A percentile compares a stretch with the other conserved stretches of the same genome.
phyloP scores from a whole-genome alignment of 2,329 filamentous ascomycete genomes.

The Xylaria sp. region DNA sequence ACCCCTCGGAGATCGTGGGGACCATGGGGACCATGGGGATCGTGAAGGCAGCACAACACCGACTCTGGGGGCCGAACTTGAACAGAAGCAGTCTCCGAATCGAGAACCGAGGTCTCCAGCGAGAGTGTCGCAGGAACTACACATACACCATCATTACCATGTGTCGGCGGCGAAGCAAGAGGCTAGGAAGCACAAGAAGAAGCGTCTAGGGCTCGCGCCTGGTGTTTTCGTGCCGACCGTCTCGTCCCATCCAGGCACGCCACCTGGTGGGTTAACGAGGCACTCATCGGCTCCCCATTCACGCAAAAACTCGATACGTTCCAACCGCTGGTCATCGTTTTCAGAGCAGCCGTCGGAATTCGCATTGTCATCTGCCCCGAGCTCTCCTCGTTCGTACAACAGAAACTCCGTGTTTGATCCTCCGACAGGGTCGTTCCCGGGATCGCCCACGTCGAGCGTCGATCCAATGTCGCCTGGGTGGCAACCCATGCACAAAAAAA shows the following conservation, averaged over 20 bases:
- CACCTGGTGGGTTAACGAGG: slow-evolving; percentile 54
- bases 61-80: slow-evolving; percentile 79
- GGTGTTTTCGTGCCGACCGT: slow-evolving; percentile 70
- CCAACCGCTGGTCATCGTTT: slow-evolving; percentile 73
- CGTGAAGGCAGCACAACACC: slow-evolving; percentile 55
- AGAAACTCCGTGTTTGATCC: slow-evolving; percentile 84
- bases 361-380: slow-evolving; percentile 77
- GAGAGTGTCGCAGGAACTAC: slow-evolving; percentile 76
- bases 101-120: slow-evolving; percentile 47
- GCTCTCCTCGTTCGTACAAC: slow-evolving; percentile 81
- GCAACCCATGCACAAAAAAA: slow-evolving; percentile 64
- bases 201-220: slow-evolving; percentile 71
- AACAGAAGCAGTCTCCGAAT: slow-evolving; percentile 56
- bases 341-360: slow-evolving; percentile 72
- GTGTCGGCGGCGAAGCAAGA: slow-evolving; percentile 69
- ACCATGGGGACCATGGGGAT: slow-evolving; percentile 46
- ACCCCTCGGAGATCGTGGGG: slow-evolving; percentile 58
- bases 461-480: slow-evolving; percentile 73
- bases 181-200: slow-evolving; percentile 74
- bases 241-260: slow-evolving; percentile 55
- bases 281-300: slow-evolving; percentile 55
- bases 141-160: slow-evolving; percentile 96
- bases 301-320: slow-evolving; percentile 60
- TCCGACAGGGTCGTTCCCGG: slow-evolving; percentile 75
- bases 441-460: slow-evolving; percentile 82